A percentile compares a stretch with the other conserved stretches of the same genome.
phyloP scores from a whole-genome alignment of 306 rosid species.

The Prinsepia uniflora region DNA sequence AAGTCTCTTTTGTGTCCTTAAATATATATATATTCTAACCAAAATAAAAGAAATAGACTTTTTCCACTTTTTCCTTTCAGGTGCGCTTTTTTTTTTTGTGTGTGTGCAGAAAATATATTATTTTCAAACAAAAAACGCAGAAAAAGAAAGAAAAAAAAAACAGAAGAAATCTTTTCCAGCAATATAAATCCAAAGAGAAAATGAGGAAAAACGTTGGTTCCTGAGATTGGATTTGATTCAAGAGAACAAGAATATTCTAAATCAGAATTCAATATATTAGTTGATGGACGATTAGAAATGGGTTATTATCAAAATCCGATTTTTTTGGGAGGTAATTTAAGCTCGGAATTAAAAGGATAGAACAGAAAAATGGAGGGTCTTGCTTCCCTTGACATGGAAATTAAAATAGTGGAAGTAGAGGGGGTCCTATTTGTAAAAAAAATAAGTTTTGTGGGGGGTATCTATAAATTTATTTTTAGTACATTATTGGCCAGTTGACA shows the following conservation, averaged over 20 bases:
- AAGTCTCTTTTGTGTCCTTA: constrained; percentile 25
- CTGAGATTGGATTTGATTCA: constrained; percentile 29
- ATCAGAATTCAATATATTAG: constrained; percentile 13
- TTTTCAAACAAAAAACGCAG: constrained; percentile 25
- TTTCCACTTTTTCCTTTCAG: constrained; percentile 7
- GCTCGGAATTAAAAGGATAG: constrained; percentile 25
- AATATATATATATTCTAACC: constrained; percentile 19
- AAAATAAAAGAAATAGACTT: neutral
- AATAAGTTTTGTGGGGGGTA: neutral
- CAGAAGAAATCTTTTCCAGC: constrained; percentile 24
- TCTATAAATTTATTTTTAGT: constrained; percentile 6
- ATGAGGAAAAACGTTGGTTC: constrained; percentile 15
- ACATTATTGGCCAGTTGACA: constrained; percentile 3
- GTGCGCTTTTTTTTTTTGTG: constrained; percentile 22
- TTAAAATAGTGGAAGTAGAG: neutral
- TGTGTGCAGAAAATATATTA: constrained; percentile 1
- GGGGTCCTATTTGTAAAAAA: constrained; percentile 9
- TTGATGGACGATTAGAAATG: constrained; percentile 1
- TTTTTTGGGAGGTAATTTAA: constrained; percentile 15
- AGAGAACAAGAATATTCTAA: constrained; percentile 24
- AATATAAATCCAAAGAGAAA: constrained; percentile 4
- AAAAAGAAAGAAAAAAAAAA: neutral
- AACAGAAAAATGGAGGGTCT: constrained; percentile 31
- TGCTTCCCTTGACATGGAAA: constrained; percentile 1
- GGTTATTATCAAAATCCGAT: constrained; percentile 16